Conservation (phyloP, 2,329 filamentous ascomycete genomes). For the Aspergillus fischeri region DNA sequence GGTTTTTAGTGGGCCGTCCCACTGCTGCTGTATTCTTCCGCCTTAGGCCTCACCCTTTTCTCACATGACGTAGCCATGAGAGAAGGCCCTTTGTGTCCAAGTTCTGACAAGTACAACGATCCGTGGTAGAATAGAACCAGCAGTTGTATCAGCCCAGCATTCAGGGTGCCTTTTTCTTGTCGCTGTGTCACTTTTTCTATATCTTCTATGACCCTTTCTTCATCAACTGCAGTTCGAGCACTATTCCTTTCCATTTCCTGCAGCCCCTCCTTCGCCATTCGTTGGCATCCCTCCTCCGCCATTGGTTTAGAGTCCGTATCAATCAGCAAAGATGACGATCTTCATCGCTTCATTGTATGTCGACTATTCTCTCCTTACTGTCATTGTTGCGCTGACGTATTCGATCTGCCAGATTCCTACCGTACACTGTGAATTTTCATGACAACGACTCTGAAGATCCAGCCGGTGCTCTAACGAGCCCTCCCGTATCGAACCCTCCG, state of each 20-base stretch:
- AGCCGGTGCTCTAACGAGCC: slow-evolving; percentile 40
- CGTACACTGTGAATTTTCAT: slow-evolving; percentile 87
- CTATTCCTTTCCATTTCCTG: not conserved
- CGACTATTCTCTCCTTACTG: not conserved
- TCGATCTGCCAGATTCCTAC: slow-evolving; percentile 65
- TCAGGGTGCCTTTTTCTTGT: not conserved
- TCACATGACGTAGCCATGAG: slow-evolving; percentile 36
- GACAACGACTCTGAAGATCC: slow-evolving; percentile 44
- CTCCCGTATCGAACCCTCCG: slow-evolving; percentile 20
- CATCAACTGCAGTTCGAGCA: not conserved
- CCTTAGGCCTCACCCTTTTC: slow-evolving; percentile 4
- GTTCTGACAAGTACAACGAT: not conserved
- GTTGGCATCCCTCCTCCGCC: not conserved
- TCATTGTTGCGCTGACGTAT: slow-evolving; percentile 5
- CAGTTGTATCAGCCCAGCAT: not conserved
- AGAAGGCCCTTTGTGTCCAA: slow-evolving; percentile 2
- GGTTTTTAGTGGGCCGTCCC: slow-evolving; percentile 2
- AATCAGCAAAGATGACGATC: slow-evolving; percentile 49
- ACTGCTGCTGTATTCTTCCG: not conserved
- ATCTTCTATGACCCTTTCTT: not conserved
- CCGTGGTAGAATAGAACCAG: not conserved
- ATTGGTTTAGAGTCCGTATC: not conserved
- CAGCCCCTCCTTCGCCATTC: not conserved
- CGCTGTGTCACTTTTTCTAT: not conserved
- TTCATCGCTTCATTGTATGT: slow-evolving; percentile 57